Base-by-base conservation (phyloP, 2,329 filamentous ascomycete genomes). In the Graphilbum sp. region DNA sequence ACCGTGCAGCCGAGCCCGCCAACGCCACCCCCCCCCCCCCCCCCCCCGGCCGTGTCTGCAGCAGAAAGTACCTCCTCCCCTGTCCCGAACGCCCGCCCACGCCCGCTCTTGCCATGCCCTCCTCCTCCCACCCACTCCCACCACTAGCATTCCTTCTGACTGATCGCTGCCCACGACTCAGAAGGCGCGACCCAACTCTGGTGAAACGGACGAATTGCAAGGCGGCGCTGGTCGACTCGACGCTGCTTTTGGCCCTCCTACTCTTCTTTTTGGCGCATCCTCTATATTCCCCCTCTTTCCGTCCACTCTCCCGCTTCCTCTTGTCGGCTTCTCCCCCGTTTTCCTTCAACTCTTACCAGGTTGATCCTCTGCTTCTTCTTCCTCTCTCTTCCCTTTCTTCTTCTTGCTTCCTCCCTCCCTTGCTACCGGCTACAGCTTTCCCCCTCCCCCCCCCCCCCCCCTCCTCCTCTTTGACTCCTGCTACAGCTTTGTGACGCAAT, bases 81-180 rank as follows among this genome's bases (percentile, higher is more conserved):
- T n/a, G n/a, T n/a, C n/a, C n/a, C n/a, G n/a, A n/a, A n/a, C 21
- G 21, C 32, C 33, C 21, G 33, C 34, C 31, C n/a, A 15, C 38
- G 27, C 38, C 18, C 32, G 38, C 16, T 39, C 38, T 35, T 35
- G 16, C 27, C 29, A 33, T 21, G 20, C 3, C 13, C 31, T 27
- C 32, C 34, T 34, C 38, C n/a, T n/a, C n/a, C n/a, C n/a, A n/a
- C 35, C 38, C 39, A 41, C 31, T 40, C 38, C 38, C 15, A 40
- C 34, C 35, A 23, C 21, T 21, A 30, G 18, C 34, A 40, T 36
- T 36, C 38, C 38, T 19, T 37, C 35, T 41, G 35, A 25, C 23
- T 25, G 23, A 25, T 25, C 23, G 23, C 7, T 25, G 31, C 30
- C 39, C 35, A 19, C 32, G 9, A 34, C 24, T 37, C 39, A 31